phyloP scores from a whole-genome alignment of 495 filamentous ascomycete genomes.

The Penicillium alfredii region DNA sequence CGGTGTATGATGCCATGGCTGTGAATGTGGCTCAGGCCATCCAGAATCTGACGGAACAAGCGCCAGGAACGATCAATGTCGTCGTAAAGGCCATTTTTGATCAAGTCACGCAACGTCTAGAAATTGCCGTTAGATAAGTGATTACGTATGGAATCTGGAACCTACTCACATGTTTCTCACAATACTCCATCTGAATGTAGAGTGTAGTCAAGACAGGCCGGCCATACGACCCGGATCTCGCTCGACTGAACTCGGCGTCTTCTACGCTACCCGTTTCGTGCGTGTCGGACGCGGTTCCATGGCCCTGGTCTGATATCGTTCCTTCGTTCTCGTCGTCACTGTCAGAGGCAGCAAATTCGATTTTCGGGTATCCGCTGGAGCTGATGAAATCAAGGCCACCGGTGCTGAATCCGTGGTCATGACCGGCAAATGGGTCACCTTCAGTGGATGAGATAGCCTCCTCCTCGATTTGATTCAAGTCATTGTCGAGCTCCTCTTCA shows the following conservation, averaged over 20 bases:
- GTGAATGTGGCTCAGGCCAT: conserved; percentile 88
- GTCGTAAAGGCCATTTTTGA: conserved; percentile 65
- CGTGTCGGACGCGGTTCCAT: conserved; percentile 18
- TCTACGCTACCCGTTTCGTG: conserved; percentile 21
- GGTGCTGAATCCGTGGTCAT: conserved; percentile 61
- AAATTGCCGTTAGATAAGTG: conserved; percentile 6
- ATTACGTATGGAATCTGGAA: not conserved
- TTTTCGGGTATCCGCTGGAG: conserved; percentile 71
- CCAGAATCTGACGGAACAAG: conserved; percentile 82
- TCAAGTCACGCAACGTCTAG: conserved; percentile 88
- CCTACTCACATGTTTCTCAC: conserved; percentile 72
- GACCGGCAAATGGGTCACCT: conserved; percentile 34
- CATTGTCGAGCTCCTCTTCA: conserved; percentile 85
- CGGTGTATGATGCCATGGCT: conserved; percentile 88
- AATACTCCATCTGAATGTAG: conserved; percentile 96
- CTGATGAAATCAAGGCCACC: conserved; percentile 91
- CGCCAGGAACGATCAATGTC: conserved; percentile 78
- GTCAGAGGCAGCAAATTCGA: conserved; percentile 69
- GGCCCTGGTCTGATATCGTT: conserved; percentile 24
- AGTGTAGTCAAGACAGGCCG: conserved; percentile 51
- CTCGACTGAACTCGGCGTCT: conserved; percentile 25
- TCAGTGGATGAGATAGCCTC: conserved; percentile 54
- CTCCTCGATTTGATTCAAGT: conserved; percentile 50
- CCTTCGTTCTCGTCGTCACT: conserved; percentile 53
- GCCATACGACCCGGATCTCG: conserved; percentile 35